Evolutionary conservation across 306 rosid species (phyloP), one percentile per base, ranked within the genome.

Genomic region (Lathyrus aphaca): DNA sequence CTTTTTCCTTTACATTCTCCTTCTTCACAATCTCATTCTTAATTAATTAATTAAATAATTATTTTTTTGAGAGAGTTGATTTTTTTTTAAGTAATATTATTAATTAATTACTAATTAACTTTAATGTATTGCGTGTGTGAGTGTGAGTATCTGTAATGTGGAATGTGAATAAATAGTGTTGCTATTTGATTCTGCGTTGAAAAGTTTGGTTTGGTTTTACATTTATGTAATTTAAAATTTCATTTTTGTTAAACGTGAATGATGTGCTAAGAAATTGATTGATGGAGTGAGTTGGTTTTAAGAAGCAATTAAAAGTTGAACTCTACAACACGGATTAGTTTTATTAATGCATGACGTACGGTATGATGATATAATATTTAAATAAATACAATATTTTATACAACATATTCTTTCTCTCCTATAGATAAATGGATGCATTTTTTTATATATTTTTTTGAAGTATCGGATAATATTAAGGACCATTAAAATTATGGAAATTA

Each of bases 1-100:
- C 79, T 94, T 48, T 94, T 94, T 64, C 98, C 98, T 65, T 58
- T 94, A 51, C 88, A 79, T 71, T 90, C 98, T 77, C 97, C 98
- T 3, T 56, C 79, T 16, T 58, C 72, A 9, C 58, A 48, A 25
- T 74, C 80, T 63, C 29, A 25, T 15, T 40, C 17, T 12, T 42
- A 16, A 18, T 39, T 10, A 2, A 9, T 37, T 37, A 10, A 57
- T 29, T 29, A 3, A 10, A 1, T 25, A 25, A 3, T 3, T 25
- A 12, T 8, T 55, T 12, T 58, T 63, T 40, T 39, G 11, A 9
- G 48, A 25, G 15, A 56, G 39, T 56, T 56, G 72, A 66, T 30
- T 66, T 38, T 16, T 45, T 64, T 23, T 21, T 25, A n/a, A 10
- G 37, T 11, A 13, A 56, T 27, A 3, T 25, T 55, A 55, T 55